Conservation (phyloP, 148 eudicot species). For the Heliosperma pusillum region DNA sequence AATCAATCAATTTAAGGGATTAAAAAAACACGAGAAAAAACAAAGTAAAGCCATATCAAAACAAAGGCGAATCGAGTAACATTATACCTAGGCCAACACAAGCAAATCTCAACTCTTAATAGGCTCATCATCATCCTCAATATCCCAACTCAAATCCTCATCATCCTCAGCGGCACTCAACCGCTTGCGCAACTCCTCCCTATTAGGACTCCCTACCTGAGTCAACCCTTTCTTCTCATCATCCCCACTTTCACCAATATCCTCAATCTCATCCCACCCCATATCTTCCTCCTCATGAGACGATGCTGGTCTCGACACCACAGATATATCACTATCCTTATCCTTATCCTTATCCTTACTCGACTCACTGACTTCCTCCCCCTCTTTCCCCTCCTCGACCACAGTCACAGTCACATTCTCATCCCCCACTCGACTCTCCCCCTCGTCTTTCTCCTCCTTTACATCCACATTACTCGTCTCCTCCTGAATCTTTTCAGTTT, state of each 20-base stretch:
- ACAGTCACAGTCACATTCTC: not conserved
- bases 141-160: conserved; percentile 49
- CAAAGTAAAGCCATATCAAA: not conserved
- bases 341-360: conserved; percentile 23
- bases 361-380: conserved; percentile 10
- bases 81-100: not conserved
- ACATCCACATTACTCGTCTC: not conserved
- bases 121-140: conserved; percentile 43
- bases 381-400: conserved; percentile 15
- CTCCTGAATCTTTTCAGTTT: conserved; percentile 8
- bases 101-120: not conserved
- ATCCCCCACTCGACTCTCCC: conserved; percentile 15
- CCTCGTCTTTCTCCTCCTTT: conserved; percentile 23
- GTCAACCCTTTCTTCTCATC: conserved; percentile 19
- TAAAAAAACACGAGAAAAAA: not conserved
- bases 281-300: conserved; percentile 59
- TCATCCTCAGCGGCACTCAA: conserved; percentile 37
- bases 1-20: not conserved
- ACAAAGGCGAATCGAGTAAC: not conserved
- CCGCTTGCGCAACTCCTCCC: conserved; percentile 49
- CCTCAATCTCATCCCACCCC: conserved; percentile 93
- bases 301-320: conserved; percentile 52
- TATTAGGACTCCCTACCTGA: conserved; percentile 25
- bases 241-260: conserved; percentile 58
- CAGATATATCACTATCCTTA: conserved; percentile 55